A percentile compares a stretch with the other conserved stretches of the same genome.
phyloP scores from a whole-genome alignment of 2,329 filamentous ascomycete species.

The Ceratocystis papillata region DNA sequence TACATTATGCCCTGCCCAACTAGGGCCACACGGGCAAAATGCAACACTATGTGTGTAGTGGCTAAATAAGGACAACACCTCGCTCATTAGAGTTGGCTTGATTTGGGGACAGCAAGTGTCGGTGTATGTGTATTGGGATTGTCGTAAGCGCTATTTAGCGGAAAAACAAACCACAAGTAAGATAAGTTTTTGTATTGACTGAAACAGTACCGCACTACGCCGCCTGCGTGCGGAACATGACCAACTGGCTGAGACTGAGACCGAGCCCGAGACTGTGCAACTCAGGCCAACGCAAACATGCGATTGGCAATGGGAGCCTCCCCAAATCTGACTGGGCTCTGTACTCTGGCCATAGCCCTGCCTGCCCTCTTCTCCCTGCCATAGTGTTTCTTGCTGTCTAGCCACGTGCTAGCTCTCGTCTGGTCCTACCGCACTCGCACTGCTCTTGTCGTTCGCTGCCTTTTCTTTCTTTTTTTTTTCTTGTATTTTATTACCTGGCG shows the following conservation, averaged over 20 bases:
- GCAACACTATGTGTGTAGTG: neutral
- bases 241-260: constrained; percentile 11
- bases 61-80: no score
- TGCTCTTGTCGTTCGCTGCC: neutral
- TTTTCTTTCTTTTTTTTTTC: neutral
- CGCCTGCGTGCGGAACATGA: neutral
- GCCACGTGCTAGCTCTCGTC: neutral
- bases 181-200: neutral
- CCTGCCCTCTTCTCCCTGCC: neutral
- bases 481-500: neutral
- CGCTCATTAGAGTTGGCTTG: neutral
- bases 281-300: neutral
- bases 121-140: no score
- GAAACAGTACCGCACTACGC: neutral
- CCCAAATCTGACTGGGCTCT: neutral
- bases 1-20: neutral
- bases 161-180: neutral
- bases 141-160: no score
- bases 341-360: neutral
- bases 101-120: neutral
- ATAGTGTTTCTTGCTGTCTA: neutral
- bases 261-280: neutral
- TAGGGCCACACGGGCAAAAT: constrained; percentile 6
- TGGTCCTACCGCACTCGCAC: neutral
- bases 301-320: neutral